Percentiles rank a stretch among this genome's conserved stretches.
These are phyloP conservation scores for Collybia sordida DNA, from an alignment of 768 basidiomycete genomes.

Conservation along the genomic window DNA sequence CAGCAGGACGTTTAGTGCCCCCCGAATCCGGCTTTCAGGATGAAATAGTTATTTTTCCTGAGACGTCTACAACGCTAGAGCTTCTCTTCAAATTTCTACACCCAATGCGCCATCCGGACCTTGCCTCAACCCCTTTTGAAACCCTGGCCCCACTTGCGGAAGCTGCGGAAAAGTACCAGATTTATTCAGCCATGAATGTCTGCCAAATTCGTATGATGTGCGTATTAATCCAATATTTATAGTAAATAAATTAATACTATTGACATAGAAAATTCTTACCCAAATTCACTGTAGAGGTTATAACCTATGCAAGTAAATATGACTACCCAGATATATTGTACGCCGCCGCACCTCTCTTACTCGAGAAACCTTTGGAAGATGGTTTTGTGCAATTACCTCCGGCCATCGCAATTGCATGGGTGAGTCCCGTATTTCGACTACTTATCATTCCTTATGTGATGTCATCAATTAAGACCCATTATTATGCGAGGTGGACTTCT, in stretches of 20 bases:
- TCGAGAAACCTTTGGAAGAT: too few species aligned
- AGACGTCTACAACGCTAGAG: not conserved
- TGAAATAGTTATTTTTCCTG: not conserved
- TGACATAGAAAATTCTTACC: constrained; percentile 1
- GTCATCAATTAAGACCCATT: too few species aligned
- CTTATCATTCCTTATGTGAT: too few species aligned
- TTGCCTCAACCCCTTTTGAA: not conserved
- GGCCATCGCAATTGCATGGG: too few species aligned
- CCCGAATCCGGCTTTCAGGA: too few species aligned
- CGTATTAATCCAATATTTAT: too few species aligned
- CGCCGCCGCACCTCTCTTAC: not conserved
- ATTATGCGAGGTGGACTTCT: too few species aligned
- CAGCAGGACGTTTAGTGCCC: not conserved
- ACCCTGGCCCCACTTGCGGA: not conserved
- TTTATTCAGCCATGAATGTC: constrained; percentile 1
- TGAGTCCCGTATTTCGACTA: too few species aligned
- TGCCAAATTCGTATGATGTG: constrained; percentile 6
- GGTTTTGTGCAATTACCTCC: too few species aligned
- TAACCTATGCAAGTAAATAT: not conserved
- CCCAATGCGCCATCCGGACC: constrained; percentile 6
- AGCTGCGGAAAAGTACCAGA: constrained; percentile 6
- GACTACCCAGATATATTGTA: constrained; percentile 2
- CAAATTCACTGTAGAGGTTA: not conserved
- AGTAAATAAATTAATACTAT: too few species aligned
- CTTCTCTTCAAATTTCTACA: constrained; percentile 7